Percentiles rank a stretch among this genome's conserved stretches.
These are phyloP conservation scores for Tricholomella constricta DNA, from an alignment of 768 basidiomycete genomes.

Conservation along the genomic window DNA sequence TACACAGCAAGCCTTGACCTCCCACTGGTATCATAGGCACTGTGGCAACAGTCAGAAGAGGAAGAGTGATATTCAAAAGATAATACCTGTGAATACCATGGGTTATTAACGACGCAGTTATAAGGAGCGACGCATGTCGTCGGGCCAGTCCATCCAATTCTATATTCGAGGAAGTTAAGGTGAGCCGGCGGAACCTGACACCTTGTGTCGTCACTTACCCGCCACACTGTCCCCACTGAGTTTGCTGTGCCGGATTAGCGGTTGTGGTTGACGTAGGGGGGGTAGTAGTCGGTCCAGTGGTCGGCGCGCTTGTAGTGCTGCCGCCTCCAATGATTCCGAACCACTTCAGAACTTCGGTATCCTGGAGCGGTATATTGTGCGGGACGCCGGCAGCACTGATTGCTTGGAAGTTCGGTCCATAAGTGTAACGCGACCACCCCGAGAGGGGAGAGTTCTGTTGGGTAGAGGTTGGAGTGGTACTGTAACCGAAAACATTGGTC, in stretches of 20 bases:
- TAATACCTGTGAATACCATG: too few relatives aligned
- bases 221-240: slow-evolving; percentile 15
- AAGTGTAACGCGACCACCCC: slow-evolving; percentile 49
- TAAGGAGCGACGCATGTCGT: too few relatives aligned
- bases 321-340: slow-evolving; percentile 45
- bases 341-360: slow-evolving; percentile 43
- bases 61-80: too few relatives aligned
- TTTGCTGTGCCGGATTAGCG: slow-evolving; percentile 10
- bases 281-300: slow-evolving; percentile 5
- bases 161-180: too few relatives aligned
- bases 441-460: slow-evolving; percentile 43
- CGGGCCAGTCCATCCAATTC: too few relatives aligned
- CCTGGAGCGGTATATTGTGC: slow-evolving; percentile 51
- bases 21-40: too few relatives aligned
- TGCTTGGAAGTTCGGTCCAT: slow-evolving; percentile 47
- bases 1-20: too few relatives aligned
- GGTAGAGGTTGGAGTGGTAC: slow-evolving; percentile 34
- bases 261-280: slow-evolving; percentile 15
- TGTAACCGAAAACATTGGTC: slow-evolving; percentile 55
- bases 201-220: too few relatives aligned
- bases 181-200: too few relatives aligned
- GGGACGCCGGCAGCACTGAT: slow-evolving; percentile 45
- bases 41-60: too few relatives aligned
- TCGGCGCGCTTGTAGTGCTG: too few relatives aligned
- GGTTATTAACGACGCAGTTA: too few relatives aligned